phyloP scores from a whole-genome alignment of 2,329 filamentous ascomycete species.

The Incumbomyces delicatus region DNA sequence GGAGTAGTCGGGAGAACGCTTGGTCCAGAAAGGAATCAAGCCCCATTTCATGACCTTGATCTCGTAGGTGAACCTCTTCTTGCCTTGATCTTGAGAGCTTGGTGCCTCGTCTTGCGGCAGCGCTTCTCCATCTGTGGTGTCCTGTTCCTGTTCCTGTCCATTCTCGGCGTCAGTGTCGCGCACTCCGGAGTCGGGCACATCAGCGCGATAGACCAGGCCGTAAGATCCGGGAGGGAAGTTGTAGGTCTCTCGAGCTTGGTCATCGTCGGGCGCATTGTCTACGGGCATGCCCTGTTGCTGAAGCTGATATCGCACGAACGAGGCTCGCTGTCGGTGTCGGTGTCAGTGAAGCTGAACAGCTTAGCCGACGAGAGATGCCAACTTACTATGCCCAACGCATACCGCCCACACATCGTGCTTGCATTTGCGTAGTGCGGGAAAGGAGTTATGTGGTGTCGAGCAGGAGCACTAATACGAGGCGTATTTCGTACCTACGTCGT shows the following conservation, averaged over 20 bases:
- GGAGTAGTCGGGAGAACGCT: slow-evolving; percentile 66
- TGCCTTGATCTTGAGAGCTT: slow-evolving; percentile 13
- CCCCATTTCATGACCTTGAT: slow-evolving; percentile 96
- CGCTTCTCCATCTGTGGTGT: slow-evolving; percentile 11
- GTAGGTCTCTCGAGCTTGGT: slow-evolving; percentile 64
- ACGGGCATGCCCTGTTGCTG: slow-evolving; percentile 65
- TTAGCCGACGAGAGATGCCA: slow-evolving; percentile 1
- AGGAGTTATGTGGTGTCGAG: background rate
- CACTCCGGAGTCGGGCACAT: slow-evolving; percentile 53
- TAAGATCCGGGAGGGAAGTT: slow-evolving; percentile 87
- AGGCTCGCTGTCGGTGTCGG: slow-evolving; percentile 56
- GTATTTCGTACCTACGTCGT: too few relatives aligned
- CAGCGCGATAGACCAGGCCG: slow-evolving; percentile 76
- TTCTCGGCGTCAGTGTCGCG: slow-evolving; percentile 25
- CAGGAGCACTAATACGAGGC: background rate
- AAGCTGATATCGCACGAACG: slow-evolving; percentile 63
- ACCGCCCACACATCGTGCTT: slow-evolving; percentile 57
- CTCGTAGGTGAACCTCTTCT: slow-evolving; percentile 54
- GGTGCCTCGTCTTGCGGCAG: slow-evolving; percentile 2
- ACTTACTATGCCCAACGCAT: slow-evolving; percentile 53
- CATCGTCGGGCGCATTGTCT: slow-evolving; percentile 61
- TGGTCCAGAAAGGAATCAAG: slow-evolving; percentile 87
- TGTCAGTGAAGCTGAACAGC: slow-evolving; percentile 8
- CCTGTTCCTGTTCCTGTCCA: slow-evolving; percentile 7
- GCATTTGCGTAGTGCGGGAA: background rate